Percentiles rank a stretch among this genome's conserved stretches.
Evolutionary conservation across 1,284 basidiomycete genomes (phyloP).

Genomic region (Ganoderma multipileum): DNA sequence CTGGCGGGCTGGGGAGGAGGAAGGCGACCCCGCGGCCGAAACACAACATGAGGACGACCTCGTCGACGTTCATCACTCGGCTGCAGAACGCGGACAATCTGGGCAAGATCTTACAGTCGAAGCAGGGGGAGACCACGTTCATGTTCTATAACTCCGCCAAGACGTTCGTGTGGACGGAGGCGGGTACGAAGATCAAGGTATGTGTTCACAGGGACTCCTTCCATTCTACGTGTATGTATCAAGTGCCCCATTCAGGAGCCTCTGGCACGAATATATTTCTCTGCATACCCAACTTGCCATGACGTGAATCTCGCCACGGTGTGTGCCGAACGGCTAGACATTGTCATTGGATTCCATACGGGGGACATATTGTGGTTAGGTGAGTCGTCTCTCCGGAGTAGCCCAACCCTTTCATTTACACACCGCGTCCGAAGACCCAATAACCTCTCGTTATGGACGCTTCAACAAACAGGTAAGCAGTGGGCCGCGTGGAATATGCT

Average conservation of each 20-base stretch:
- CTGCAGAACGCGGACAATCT: slow-evolving; percentile 83
- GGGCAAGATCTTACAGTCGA: slow-evolving; percentile 74
- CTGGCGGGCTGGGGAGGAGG: slow-evolving; percentile 58
- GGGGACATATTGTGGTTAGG: slow-evolving; percentile 95
- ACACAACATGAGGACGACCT: slow-evolving; percentile 87
- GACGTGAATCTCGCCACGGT: slow-evolving; percentile 85
- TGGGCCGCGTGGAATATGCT: slow-evolving; percentile 8
- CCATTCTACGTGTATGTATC: slow-evolving; percentile 3
- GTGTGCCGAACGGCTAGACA: slow-evolving; percentile 81
- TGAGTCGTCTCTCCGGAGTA: slow-evolving; percentile 38
- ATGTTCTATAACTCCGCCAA: slow-evolving; percentile 86
- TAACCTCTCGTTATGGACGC: slow-evolving; percentile 85
- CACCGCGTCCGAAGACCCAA: slow-evolving; percentile 71
- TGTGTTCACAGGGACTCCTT: slow-evolving; percentile 28
- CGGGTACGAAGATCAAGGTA: slow-evolving; percentile 81
- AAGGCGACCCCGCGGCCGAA: slow-evolving; percentile 77
- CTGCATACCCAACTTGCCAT: slow-evolving; percentile 88
- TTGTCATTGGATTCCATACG: slow-evolving; percentile 91
- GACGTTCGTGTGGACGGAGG: slow-evolving; percentile 84
- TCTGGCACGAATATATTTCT: slow-evolving; percentile 85
- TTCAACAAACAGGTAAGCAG: slow-evolving; percentile 85
- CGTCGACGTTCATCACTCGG: slow-evolving; percentile 89
- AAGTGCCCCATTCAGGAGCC: slow-evolving; percentile 67
- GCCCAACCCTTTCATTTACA: slow-evolving; percentile 11
- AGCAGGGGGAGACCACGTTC: slow-evolving; percentile 84